Base-by-base conservation (phyloP, 352 stramenopile species). In the Globisporangium abappressorium region DNA sequence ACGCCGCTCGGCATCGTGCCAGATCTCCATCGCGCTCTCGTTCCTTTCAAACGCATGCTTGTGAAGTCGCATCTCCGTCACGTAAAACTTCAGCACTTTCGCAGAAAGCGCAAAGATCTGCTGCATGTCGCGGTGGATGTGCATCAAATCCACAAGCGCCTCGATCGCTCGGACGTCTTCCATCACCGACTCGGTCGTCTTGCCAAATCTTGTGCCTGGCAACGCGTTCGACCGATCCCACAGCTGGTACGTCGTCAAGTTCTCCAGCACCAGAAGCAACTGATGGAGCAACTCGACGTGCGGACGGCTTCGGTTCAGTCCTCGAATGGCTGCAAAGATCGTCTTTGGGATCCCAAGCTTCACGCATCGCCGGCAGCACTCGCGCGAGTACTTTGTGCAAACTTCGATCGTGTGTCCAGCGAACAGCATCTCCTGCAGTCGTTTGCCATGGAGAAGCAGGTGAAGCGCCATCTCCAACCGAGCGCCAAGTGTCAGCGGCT, bases 281-380 rank as follows among this genome's bases (percentile, higher is more conserved):
- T 95, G 82, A 54, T 97, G 81, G 14, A 99, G 73, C n/a, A 99
- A 72, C 69, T 99, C 93, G 5, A 98, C 75, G 73, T 99, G 97
- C 26, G 96, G 96, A 7, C 94, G 82, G 66, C 93, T 98, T 57
- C 96, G 91, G 79, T 99, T 99, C 71, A 98, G 93, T 12, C 86
- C 94, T 47, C 85, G 80, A 66, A 99, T 97, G 0, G 98, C 84
- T 22, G 79, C 84, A 64, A 97, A 98, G 59, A 99, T 88, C 26
- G 95, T 95, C 26, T 85, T 83, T 22, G 93, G 84, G 41, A 97
- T 95, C 64, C 89, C 81, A 33, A 93, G 74, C 57, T 91, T 72
- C 6, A 94, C 80, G 62, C 98, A 98, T 57, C 90, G 87, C 57
- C 85, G 78, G 67, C 94, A 98, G 74, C 91, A 98, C 70, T 95